These are phyloP conservation scores for Ceriops zippeliana DNA, from an alignment of 345 rosid genomes.

Conservation along the genomic window DNA sequence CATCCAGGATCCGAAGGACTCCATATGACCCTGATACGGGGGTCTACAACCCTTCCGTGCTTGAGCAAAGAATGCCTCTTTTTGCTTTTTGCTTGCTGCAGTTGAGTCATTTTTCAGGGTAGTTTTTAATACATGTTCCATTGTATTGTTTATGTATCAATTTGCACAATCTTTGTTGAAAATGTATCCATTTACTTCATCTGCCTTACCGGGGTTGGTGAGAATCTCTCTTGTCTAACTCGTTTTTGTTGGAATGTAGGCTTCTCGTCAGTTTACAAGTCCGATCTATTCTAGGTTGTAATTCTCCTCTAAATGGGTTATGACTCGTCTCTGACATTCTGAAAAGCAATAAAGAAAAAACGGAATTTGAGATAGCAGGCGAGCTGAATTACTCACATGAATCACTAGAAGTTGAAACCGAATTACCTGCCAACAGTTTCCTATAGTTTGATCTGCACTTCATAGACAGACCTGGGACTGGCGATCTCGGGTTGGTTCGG, in stretches of 20 bases:
- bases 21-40: constrained; percentile 5
- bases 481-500: too few species aligned
- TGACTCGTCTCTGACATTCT: too few species aligned
- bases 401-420: too few species aligned
- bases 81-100: constrained; percentile 6
- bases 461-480: too few species aligned
- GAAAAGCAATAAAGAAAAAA: too few species aligned
- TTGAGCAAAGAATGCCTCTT: constrained; percentile 1
- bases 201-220: background rate
- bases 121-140: constrained; percentile 10
- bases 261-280: too few species aligned
- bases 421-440: too few species aligned
- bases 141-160: constrained; percentile 17
- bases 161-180: constrained; percentile 4
- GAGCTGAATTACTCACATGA: too few species aligned
- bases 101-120: background rate
- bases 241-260: background rate
- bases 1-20: background rate
- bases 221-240: constrained; percentile 2
- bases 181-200: constrained; percentile 15
- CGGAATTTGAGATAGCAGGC: too few species aligned
- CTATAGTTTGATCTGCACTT: too few species aligned
- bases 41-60: constrained; percentile 1
- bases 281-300: too few species aligned
- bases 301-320: too few species aligned